Base-by-base conservation (phyloP, 2,329 filamentous ascomycete species). In the Sarocladium strictum region DNA sequence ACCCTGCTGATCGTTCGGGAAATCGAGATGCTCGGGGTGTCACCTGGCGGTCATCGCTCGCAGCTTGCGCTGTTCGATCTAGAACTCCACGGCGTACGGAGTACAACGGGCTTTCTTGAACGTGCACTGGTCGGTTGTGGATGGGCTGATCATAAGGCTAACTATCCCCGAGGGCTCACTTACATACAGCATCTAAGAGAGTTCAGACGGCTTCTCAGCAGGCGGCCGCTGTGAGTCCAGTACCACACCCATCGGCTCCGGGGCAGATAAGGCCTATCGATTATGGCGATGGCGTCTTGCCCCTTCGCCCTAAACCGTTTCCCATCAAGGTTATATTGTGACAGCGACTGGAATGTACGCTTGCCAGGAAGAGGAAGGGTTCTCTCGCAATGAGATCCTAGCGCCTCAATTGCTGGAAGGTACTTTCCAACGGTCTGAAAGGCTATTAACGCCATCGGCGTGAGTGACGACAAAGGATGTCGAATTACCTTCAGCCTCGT, bases 321-420 rank as follows among this genome's bases (percentile, higher is more conserved):
- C 47, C 47, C 17, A 33, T 21, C 43, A 14, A 17, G 27, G 29
- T 10, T 51, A 35, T 51, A 35, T 51, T 32, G 47, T 51, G 5
- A 35, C 33, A 4, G 15, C n/a, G 27, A 51, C 47, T 51, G 47
- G 47, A 51, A 51, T 51, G 47, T 17, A 51, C 26, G 47, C 47
- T 51, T 51, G 21, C 17, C 29, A 3, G 2, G 17, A 32, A 51
- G 12, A n/a, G 26, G 17, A 33, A 35, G 17, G n/a, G 47, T 17
- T 35, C 21, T 35, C 27, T 21, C 43, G 29, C 43, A 47, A 47
- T 47, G 19, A 17, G 26, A 21, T 19, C 27, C 11, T 4, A n/a
- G 43, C 23, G 40, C 21, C 14, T 12, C 15, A 45, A 14, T 45
- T 24, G 40, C 40, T 23, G 23, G 32, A 49, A 32, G 26, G 6